Evolutionary conservation across 768 basidiomycete genomes (phyloP), one percentile per base, ranked within the genome.

Genomic region (Cubamyces lactineus): DNA sequence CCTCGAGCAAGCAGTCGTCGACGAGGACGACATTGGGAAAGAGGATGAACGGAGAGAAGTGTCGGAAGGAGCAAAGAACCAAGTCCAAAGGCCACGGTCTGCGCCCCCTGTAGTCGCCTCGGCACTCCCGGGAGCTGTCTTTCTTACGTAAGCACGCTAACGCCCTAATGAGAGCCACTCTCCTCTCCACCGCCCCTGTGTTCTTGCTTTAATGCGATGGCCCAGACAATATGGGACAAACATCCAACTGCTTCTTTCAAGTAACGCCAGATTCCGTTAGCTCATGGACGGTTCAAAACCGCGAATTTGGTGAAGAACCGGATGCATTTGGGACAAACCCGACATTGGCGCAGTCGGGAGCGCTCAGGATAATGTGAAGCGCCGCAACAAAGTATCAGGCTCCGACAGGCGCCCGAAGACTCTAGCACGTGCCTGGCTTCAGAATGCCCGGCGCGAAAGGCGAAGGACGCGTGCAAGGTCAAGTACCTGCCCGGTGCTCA

Each of bases 1-100:
- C 47, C 90, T 86, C 56, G 90, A 89, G 70, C 77, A 75, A 28
- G 80, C 80, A 19, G 84, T 79, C 43, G 80, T 74, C 13, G 86
- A 81, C 68, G 86, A 83, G 62, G 85, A 82, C 64, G 86, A 85
- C 86, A 86, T 86, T 71, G 61, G 21, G 54, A 60, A 55, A 51
- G 48, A 49, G 30, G 57, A 50, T 46, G 42, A 53, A 45, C 62
- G 61, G 59, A 60, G 57, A 23, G 34, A 34, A 51, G 43, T 23
- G 34, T 41, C 15, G 26, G 43, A n/a, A 23, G 43, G 49, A 51
- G 57, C 16, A n/a, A 28, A 34, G 40, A 28, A 34, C 49, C 49
- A 43, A 52, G 30, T 51, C 39, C 48, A 12, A 23, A 34, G 47
- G 30, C 6, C 47, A 52, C 49, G 41, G 21, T 16, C 9, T 26